Conservation (phyloP, 2,329 filamentous ascomycete species). For the Coniochaeta pulveracea region DNA sequence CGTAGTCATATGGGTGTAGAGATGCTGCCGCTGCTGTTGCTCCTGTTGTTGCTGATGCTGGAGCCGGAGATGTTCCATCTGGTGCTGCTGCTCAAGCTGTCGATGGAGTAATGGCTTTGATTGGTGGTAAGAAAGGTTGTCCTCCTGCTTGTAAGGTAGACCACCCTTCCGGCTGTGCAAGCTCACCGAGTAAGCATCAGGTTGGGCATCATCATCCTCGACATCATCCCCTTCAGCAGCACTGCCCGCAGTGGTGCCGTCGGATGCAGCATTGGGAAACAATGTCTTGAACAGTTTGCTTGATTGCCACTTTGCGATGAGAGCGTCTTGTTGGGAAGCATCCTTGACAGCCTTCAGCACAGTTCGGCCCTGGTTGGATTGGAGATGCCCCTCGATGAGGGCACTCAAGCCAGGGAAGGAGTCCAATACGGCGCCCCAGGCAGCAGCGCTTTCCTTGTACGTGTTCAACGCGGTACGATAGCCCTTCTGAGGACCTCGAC, state of each 20-base stretch:
- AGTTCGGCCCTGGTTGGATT: conserved; percentile 16
- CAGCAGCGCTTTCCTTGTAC: conserved; percentile 25
- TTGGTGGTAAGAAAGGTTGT: no score
- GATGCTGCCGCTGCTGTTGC: conserved; percentile 6
- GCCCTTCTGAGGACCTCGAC: conserved; percentile 24
- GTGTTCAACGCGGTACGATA: conserved; percentile 25
- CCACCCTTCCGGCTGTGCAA: no score
- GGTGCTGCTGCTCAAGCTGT: no score
- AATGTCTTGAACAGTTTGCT: conserved; percentile 22
- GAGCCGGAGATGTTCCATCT: no score
- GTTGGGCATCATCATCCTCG: conserved; percentile 4
- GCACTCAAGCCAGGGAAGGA: conserved; percentile 23
- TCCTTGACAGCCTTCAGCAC: conserved; percentile 22
- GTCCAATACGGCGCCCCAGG: conserved; percentile 23
- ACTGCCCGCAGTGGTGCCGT: neutral
- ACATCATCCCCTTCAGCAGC: conserved; percentile 4
- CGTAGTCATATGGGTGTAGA: conserved; percentile 5
- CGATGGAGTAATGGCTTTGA: no score
- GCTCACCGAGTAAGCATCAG: neutral
- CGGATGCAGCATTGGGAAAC: conserved; percentile 11
- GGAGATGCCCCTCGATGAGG: conserved; percentile 23
- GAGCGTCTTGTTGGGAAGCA: conserved; percentile 22
- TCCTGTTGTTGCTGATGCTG: conserved; percentile 4
- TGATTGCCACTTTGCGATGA: conserved; percentile 23
- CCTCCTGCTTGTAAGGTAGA: no score